A percentile compares a stretch with the other conserved stretches of the same genome.
Conservation (phyloP, 1,284 basidiomycete genomes). For the Earliella scabrosa region DNA sequence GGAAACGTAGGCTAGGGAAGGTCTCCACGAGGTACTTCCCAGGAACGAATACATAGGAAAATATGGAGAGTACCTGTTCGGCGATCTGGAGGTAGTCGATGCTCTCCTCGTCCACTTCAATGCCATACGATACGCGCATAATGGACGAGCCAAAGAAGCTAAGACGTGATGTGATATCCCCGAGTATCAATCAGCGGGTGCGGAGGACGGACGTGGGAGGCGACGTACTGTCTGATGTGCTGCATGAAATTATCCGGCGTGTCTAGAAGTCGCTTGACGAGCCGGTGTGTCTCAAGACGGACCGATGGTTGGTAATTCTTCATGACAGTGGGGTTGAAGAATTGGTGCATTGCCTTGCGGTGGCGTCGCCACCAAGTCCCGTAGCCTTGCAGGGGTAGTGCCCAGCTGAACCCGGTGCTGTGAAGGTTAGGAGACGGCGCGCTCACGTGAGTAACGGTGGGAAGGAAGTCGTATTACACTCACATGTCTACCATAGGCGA, state of each 20-base stretch:
- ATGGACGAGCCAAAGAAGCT: constrained; percentile 37
- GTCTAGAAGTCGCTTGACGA: constrained; percentile 5
- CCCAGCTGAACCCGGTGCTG: constrained; percentile 19
- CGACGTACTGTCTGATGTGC: constrained; percentile 19
- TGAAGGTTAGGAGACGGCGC: neutral
- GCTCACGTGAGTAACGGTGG: no score
- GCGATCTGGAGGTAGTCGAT: constrained; percentile 23
- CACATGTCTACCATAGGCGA: constrained; percentile 17
- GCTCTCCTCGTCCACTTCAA: constrained; percentile 29
- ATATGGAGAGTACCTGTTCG: constrained; percentile 12
- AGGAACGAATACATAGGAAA: constrained; percentile 12
- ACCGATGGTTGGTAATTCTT: constrained; percentile 1
- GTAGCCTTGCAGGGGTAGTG: constrained; percentile 13
- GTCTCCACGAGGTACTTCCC: constrained; percentile 19
- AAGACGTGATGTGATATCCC: neutral
- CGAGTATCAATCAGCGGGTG: neutral
- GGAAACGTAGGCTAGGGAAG: constrained; percentile 10
- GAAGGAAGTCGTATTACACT: no score
- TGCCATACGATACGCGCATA: constrained; percentile 38
- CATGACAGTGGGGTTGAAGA: constrained; percentile 18
- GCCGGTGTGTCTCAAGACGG: constrained; percentile 7
- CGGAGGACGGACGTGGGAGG: neutral
- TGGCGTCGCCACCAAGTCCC: constrained; percentile 10
- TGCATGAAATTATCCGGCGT: constrained; percentile 12
- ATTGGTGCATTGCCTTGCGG: constrained; percentile 18